Percentiles rank a stretch among this genome's conserved stretches.
These are phyloP conservation scores for Venturia asperata DNA, from an alignment of 2,329 filamentous ascomycete genomes.

Conservation along the genomic window DNA sequence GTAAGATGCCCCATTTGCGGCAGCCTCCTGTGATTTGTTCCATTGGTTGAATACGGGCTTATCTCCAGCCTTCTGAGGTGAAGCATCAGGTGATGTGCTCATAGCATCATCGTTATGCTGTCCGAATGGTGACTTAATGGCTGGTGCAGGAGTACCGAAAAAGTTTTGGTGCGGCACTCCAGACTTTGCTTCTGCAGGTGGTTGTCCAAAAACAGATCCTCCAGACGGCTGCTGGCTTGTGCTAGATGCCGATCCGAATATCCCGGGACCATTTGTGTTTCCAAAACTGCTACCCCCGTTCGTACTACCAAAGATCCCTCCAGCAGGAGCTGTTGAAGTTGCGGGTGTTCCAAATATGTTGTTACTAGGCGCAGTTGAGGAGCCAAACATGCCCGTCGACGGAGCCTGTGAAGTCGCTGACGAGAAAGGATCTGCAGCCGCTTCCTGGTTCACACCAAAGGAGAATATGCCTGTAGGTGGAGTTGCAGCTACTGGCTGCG, in stretches of 20 bases:
- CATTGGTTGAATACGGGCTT: background rate
- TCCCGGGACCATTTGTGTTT: background rate
- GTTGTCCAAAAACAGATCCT: slow-evolving; percentile 8
- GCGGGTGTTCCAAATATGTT: slow-evolving; percentile 8
- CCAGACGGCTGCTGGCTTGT: slow-evolving; percentile 2
- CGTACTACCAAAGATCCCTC: background rate
- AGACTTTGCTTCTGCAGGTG: slow-evolving; percentile 6
- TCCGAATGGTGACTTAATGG: slow-evolving; percentile 7
- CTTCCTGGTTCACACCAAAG: slow-evolving; percentile 9
- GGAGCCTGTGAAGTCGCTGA: slow-evolving; percentile 12
- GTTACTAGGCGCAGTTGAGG: slow-evolving; percentile 7
- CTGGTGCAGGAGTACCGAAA: background rate
- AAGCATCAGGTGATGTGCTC: slow-evolving; percentile 17
- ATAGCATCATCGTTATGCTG: slow-evolving; percentile 16
- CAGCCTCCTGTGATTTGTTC: background rate
- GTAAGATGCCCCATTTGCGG: background rate
- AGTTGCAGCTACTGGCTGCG: slow-evolving; percentile 2
- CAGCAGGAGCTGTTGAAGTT: background rate
- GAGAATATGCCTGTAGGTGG: slow-evolving; percentile 10
- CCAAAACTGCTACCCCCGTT: slow-evolving; percentile 11
- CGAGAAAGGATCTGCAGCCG: background rate
- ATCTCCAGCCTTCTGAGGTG: slow-evolving; percentile 10
- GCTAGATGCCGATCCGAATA: slow-evolving; percentile 2
- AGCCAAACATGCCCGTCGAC: slow-evolving; percentile 13
- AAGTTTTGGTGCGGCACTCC: background rate